phyloP scores from a whole-genome alignment of 192 early-diverging fungal species.

The Rhizoclosmatium globosum region DNA sequence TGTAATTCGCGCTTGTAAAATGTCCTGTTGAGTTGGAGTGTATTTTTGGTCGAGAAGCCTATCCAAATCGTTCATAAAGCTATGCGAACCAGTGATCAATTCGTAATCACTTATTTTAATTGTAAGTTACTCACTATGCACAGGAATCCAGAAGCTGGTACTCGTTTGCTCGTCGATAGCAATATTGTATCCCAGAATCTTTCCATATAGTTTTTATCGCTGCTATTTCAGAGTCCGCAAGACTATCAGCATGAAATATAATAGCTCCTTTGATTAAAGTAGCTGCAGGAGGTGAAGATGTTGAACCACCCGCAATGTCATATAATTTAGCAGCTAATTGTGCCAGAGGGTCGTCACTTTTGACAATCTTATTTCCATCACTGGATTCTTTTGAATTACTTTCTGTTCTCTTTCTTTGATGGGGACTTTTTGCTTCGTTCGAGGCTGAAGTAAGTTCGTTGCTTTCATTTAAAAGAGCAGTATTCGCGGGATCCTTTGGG shows the following conservation, averaged over 20 bases:
- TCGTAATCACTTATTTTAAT: not conserved
- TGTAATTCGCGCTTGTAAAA: constrained; percentile 72
- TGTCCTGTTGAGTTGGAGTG: constrained; percentile 70
- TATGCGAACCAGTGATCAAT: not conserved
- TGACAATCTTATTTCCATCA: not conserved
- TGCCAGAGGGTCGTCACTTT: not conserved
- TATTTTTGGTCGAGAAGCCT: constrained; percentile 59
- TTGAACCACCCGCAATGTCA: too few relatives aligned
- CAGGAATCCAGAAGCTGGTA: constrained; percentile 54
- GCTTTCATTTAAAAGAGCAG: not conserved
- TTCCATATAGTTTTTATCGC: constrained; percentile 44
- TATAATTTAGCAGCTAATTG: not conserved
- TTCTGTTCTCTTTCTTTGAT: not conserved
- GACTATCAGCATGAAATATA: constrained; percentile 12
- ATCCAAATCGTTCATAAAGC: constrained; percentile 48
- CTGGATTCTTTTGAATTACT: constrained; percentile 60
- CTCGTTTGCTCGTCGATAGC: constrained; percentile 45
- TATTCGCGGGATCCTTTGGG: not conserved
- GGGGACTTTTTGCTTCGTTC: not conserved
- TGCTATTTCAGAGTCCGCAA: constrained; percentile 63
- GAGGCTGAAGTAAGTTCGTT: not conserved
- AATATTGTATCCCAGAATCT: constrained; percentile 46
- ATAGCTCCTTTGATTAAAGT: constrained; percentile 10
- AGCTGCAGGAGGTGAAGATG: not conserved
- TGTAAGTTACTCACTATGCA: constrained; percentile 42